These are phyloP conservation scores for Mycena sanguinolenta DNA, from an alignment of 768 basidiomycete species.

Conservation along the genomic window DNA sequence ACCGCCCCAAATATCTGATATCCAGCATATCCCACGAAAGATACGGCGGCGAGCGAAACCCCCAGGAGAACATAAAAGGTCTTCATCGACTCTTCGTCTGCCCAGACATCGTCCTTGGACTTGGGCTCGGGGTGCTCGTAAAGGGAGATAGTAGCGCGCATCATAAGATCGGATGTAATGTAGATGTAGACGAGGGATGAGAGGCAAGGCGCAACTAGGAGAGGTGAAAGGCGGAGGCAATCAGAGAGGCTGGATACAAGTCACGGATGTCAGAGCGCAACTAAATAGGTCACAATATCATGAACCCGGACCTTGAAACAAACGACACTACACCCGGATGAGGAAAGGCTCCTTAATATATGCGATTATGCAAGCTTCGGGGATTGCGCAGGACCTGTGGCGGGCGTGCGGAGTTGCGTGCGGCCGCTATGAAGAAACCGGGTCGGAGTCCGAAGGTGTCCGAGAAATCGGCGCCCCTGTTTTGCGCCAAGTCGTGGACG, in stretches of 20 bases:
- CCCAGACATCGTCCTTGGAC: slow-evolving; percentile 24
- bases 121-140: slow-evolving; percentile 29
- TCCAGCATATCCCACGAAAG: slow-evolving; percentile 5
- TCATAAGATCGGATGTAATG: not conserved
- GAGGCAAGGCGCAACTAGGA: not conserved
- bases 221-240: not conserved
- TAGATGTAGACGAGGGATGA: not conserved
- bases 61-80: slow-evolving; percentile 1
- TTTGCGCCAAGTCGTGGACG: no score
- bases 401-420: no score
- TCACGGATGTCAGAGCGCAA: not conserved
- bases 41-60: slow-evolving; percentile 3
- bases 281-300: no score
- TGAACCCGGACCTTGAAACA: no score
- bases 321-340: no score
- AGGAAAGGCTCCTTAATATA: no score
- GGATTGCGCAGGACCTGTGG: not conserved
- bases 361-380: not conserved
- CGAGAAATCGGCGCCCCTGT: no score
- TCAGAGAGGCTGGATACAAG: not conserved
- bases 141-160: slow-evolving; percentile 30
- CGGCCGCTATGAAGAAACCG: no score
- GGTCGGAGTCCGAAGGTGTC: no score
- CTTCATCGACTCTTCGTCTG: slow-evolving; percentile 17
- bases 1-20: not conserved